Conservation (phyloP, 1,284 basidiomycete genomes). For the Irpex sp. region DNA sequence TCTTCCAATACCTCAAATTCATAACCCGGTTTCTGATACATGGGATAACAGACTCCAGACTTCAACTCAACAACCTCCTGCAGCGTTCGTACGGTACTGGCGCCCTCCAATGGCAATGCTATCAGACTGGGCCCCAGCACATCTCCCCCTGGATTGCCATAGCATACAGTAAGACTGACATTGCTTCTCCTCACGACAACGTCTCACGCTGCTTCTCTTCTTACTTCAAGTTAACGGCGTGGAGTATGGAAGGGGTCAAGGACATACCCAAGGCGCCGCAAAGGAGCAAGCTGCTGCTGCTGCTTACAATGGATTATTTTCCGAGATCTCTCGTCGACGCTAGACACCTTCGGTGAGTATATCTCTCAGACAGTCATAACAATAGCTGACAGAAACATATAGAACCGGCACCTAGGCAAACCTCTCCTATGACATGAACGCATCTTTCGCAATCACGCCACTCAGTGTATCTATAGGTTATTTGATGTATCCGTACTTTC, state of each 20-base stretch:
- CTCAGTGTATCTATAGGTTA: neutral
- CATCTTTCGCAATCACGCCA: too few relatives aligned
- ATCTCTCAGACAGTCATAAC: neutral
- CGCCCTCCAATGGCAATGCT: slow-evolving; percentile 8
- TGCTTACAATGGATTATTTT: slow-evolving; percentile 11
- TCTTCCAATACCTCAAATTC: neutral
- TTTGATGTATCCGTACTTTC: neutral
- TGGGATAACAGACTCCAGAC: slow-evolving; percentile 10
- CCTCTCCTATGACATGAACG: neutral
- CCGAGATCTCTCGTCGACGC: neutral
- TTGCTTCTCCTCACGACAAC: neutral
- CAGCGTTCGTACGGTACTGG: slow-evolving; percentile 10
- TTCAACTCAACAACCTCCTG: slow-evolving; percentile 18
- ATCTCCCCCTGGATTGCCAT: slow-evolving; percentile 12
- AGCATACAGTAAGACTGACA: slow-evolving; percentile 12
- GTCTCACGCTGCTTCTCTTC: neutral
- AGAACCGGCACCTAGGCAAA: neutral
- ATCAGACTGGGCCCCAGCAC: slow-evolving; percentile 13
- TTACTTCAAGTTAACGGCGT: slow-evolving; percentile 16
- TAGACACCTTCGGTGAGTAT: neutral
- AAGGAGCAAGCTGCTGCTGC: slow-evolving; percentile 18
- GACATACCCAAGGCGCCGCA: slow-evolving; percentile 13
- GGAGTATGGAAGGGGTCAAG: slow-evolving; percentile 18
- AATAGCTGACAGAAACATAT: too few relatives aligned
- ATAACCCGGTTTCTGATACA: neutral